phyloP scores from a whole-genome alignment of 805 yeast species.

The Teunomyces aglyptinius region DNA sequence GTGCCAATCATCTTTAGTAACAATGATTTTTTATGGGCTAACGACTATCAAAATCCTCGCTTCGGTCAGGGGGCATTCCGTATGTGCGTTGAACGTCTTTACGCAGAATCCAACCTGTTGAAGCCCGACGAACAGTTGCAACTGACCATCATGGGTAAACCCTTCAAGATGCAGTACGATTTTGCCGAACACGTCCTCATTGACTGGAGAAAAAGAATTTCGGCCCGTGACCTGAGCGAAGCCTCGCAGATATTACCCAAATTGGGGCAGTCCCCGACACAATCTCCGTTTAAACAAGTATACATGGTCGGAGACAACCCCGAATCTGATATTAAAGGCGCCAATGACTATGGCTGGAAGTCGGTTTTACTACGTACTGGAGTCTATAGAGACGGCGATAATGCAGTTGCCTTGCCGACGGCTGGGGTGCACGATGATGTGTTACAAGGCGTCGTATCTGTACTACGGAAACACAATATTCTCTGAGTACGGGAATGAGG shows the following conservation, averaged over 20 bases:
- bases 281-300: constrained; percentile 50
- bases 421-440: constrained; percentile 52
- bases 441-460: constrained; percentile 39
- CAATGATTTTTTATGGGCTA: constrained; percentile 86
- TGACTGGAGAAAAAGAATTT: constrained; percentile 46
- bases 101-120: constrained; percentile 52
- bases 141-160: constrained; percentile 74
- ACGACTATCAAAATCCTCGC: constrained; percentile 71
- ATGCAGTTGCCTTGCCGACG: constrained; percentile 43
- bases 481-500: not conserved
- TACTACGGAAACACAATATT: constrained; percentile 10
- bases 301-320: constrained; percentile 99
- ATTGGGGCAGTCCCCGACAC: constrained; percentile 38
- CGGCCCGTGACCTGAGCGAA: constrained; percentile 11
- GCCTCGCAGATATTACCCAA: constrained; percentile 39
- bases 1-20: constrained; percentile 79
- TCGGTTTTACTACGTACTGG: constrained; percentile 85
- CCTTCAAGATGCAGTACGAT: constrained; percentile 73
- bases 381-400: constrained; percentile 68
- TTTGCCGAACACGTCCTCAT: constrained; percentile 74
- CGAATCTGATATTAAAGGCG: constrained; percentile 88
- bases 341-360: constrained; percentile 84
- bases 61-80: constrained; percentile 92
- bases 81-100: constrained; percentile 58
- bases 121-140: constrained; percentile 14